Base-by-base conservation (phyloP, 129 eudicot genomes). In the Tagetes erecta region DNA sequence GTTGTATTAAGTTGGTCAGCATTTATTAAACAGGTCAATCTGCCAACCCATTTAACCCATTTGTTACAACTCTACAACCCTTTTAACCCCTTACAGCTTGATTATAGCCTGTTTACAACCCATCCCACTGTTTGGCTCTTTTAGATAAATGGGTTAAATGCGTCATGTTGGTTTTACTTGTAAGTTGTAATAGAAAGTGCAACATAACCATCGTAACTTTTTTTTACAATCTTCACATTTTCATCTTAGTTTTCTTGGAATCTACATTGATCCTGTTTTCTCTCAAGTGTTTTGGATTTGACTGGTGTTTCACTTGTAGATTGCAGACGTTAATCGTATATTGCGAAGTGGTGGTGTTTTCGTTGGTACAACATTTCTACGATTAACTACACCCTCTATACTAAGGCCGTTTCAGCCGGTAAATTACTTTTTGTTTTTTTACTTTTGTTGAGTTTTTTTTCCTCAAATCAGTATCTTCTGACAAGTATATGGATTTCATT, bases 311-410 rank as follows among this genome's bases (percentile, higher is more conserved):
- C 40, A 41, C 66, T 69, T 31, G 9, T 82, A 95, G 99, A 69
- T 95, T 86, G 97, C 99, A 68, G 99, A 95, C 73, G 88, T 91
- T 59, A 95, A 87, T 71, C 99, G 97, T n/a, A 64, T 95, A 67
- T 56, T 95, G 72, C 76, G 97, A 78, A 88, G 94, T 73, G 94
- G 97, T 57, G 99, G 99, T 72, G 84, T 91, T 56, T 88, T 95
- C 55, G 97, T 95, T 39, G 96, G 96, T 64, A 85, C 87, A 44
- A 95, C 98, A 33, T 90, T 94, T 81, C 89, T 91, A 42, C 84
- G 99, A 79, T 75, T 72, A 70, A 84, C 75, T 52, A 76, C 95
- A 59, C 93, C 96, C 34, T 83, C 87, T 9, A 62, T 90, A 6
- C 65, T 88, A 49, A 84, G 96, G 83, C 84, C 88, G 39, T 80